phyloP scores from a whole-genome alignment of 2,329 filamentous ascomycete species.

The Talaromyces sp. region DNA sequence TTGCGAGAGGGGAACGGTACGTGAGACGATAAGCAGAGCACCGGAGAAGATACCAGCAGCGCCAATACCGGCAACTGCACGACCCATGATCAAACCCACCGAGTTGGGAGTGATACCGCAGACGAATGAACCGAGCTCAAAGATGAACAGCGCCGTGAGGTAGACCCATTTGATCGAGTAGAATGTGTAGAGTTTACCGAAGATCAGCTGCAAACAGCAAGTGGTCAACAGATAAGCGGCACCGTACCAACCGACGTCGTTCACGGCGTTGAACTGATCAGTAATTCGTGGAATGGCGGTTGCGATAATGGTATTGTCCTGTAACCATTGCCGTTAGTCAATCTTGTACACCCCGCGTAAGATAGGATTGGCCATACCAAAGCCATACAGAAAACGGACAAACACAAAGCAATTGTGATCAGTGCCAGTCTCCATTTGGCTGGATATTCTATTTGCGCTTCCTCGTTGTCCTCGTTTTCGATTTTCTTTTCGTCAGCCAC shows the following conservation, averaged over 20 bases:
- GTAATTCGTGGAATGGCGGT: conserved; percentile 50
- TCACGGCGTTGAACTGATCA: conserved; percentile 46
- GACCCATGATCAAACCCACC: conserved; percentile 38
- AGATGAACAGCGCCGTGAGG: conserved; percentile 38
- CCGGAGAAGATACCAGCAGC: conserved; percentile 40
- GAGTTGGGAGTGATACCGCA: conserved; percentile 40
- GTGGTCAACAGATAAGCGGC: conserved; percentile 44
- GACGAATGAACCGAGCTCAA: conserved; percentile 41
- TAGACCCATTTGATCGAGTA: conserved; percentile 45
- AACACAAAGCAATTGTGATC: conserved; percentile 36
- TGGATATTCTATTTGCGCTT: conserved; percentile 33
- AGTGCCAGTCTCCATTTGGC: conserved; percentile 29
- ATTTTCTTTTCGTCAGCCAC: neutral
- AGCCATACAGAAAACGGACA: conserved; percentile 40
- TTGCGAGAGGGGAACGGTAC: conserved; percentile 38
- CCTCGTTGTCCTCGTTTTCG: neutral
- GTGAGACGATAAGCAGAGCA: conserved; percentile 38
- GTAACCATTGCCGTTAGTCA: conserved; percentile 14
- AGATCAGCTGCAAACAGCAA: conserved; percentile 41
- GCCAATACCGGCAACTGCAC: conserved; percentile 42
- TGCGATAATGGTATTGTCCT: conserved; percentile 45
- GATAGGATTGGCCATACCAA: conserved; percentile 24
- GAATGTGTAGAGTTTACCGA: conserved; percentile 45
- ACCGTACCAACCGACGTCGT: conserved; percentile 33
- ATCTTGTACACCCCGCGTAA: neutral